A percentile compares a stretch with the other conserved stretches of the same genome.
These are phyloP conservation scores for Persicaria tinctoria DNA, from an alignment of 148 eudicot genomes.

Conservation along the genomic window DNA sequence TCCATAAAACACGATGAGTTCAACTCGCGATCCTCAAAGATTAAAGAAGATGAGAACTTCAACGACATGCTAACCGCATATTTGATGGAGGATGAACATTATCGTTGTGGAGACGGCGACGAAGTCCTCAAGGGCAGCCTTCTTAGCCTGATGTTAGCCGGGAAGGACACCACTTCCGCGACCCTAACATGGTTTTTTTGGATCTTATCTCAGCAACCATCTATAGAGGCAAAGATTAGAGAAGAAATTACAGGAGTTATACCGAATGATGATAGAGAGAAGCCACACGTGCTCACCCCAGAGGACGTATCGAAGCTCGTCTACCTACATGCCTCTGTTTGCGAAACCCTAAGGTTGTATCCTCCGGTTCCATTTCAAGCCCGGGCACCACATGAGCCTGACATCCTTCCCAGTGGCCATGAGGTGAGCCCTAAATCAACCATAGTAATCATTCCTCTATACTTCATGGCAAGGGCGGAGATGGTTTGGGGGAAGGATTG, in stretches of 20 bases:
- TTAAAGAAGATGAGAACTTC: not conserved
- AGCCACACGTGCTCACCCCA: conserved; percentile 6
- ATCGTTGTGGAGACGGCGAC: not conserved
- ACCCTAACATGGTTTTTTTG: conserved; percentile 33
- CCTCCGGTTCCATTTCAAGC: conserved; percentile 27
- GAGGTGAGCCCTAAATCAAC: not conserved
- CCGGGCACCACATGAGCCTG: conserved; percentile 17
- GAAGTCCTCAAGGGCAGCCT: conserved; percentile 16
- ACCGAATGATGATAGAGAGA: conserved; percentile 2
- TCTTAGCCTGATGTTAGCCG: conserved; percentile 25
- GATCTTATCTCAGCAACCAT: conserved; percentile 20
- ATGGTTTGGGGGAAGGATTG: conserved; percentile 29
- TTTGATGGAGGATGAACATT: conserved; percentile 5
- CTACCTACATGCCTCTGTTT: conserved; percentile 32
- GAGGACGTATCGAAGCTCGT: conserved; percentile 22
- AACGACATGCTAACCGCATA: conserved; percentile 14
- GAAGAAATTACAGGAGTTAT: conserved; percentile 16
- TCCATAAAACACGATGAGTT: conserved; percentile 6
- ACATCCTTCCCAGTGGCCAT: conserved; percentile 32
- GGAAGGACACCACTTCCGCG: conserved; percentile 21
- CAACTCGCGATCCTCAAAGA: not conserved
- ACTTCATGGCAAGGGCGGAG: conserved; percentile 26
- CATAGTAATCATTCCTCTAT: conserved; percentile 17
- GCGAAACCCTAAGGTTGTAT: conserved; percentile 26
- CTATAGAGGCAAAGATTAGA: conserved; percentile 13